phyloP scores from a whole-genome alignment of 768 basidiomycete species.

The Naganishia vaughanmartiniae region DNA sequence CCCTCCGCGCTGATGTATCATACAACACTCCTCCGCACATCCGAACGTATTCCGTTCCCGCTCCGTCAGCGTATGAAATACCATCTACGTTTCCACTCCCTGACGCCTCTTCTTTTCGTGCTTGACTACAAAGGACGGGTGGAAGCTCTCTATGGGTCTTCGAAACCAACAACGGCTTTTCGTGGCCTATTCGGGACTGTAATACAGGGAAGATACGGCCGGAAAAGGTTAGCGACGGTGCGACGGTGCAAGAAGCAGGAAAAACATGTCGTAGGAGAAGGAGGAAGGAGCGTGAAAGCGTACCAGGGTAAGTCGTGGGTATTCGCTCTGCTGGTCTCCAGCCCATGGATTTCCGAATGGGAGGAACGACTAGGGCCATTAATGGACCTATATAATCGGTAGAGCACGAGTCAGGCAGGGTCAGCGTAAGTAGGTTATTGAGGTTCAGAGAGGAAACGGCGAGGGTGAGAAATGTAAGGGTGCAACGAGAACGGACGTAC shows the following conservation, averaged over 20 bases:
- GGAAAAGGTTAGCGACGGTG: not conserved
- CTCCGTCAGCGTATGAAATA: not conserved
- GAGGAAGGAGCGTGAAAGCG: constrained; percentile 46
- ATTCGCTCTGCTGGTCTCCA: constrained; percentile 64
- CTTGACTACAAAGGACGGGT: not conserved
- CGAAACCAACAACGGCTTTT: not conserved
- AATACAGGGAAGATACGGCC: not conserved
- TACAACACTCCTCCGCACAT: not conserved
- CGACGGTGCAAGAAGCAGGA: not conserved
- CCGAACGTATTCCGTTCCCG: not conserved
- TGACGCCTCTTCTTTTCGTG: not conserved
- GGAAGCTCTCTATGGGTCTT: constrained; percentile 8
- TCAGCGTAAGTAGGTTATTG: no score
- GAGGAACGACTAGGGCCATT: constrained; percentile 71
- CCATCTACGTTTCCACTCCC: not conserved
- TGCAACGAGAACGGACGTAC: constrained; percentile 33
- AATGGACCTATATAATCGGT: constrained; percentile 61
- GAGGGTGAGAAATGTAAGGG: not conserved
- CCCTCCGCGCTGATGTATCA: not conserved
- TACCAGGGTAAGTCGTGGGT: constrained; percentile 76
- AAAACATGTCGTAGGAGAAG: not conserved
- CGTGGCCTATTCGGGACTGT: constrained; percentile 1
- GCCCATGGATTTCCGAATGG: constrained; percentile 71
- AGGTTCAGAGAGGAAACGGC: no score
- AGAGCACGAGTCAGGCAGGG: no score